Base-by-base conservation (phyloP, 1,284 basidiomycete species). In the Ceratorhiza oryzae-sativae region DNA sequence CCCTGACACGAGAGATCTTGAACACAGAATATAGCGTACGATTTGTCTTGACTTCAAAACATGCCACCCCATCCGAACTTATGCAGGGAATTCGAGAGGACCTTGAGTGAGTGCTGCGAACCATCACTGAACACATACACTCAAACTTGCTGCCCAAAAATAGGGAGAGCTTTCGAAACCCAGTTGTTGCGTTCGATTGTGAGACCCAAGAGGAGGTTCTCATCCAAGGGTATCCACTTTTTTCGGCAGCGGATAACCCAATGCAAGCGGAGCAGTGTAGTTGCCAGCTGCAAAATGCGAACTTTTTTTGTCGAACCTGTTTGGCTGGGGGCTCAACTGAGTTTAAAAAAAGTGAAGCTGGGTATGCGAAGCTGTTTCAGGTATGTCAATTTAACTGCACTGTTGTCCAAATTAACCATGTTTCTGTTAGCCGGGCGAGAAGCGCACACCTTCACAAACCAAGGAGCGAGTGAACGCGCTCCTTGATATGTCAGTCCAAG, bases 181-280 rank as follows among this genome's bases (percentile, higher is more conserved):
- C 72, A 3, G 39, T 77, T 13, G 42, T 72, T 6, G 75, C 78
- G 0, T 80, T 76, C 75, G 79, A 81, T 34, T 76, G 72, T 18
- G 73, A 72, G 36, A 41, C 62, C 0, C 0, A 76, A 2, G 61
- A 78, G 51, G 73, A 79, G n/a, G 73, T 80, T 10, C 42, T 71
- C 79, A 4, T 61, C 15, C 34, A 39, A 13, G 13, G 10, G 23
- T 71, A 46, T 36, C 15, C 30, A 1, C 56, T 61, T 1, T 61
- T 61, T 39, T 61, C 25, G 3, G 13, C 61, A n/a, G 72, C 56
- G 27, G 72, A 75, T 48, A 75, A 75, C 36, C 74, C 74, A 9
- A 71, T 73, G 74, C 74, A 73, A 18, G 25, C 70, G 3, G 59
- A 71, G 10, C 18, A 71, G 18, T 73, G 72, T 23, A 30, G 25